Evolutionary conservation across 1,284 basidiomycete species (phyloP).

Genomic region (Phellinidium pouzarii): DNA sequence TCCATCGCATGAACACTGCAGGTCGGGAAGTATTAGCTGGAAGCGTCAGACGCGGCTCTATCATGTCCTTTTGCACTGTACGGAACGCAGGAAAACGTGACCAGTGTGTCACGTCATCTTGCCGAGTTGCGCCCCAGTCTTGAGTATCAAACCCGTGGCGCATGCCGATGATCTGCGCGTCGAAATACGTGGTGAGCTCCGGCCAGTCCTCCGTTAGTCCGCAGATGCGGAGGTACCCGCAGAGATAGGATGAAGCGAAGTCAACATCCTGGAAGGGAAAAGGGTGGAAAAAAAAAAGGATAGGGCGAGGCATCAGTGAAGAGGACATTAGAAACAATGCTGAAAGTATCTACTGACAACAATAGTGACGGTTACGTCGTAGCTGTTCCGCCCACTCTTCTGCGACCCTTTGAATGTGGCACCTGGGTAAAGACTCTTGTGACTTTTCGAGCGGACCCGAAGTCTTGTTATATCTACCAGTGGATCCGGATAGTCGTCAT

Average conservation of each 20-base stretch:
- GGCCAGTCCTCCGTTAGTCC: conserved; percentile 88
- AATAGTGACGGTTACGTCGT: conserved; percentile 79
- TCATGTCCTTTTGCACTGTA: conserved; percentile 66
- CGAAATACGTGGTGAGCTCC: conserved; percentile 88
- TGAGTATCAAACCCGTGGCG: conserved; percentile 84
- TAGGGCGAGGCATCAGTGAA: conserved; percentile 11
- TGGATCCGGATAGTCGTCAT: conserved; percentile 38
- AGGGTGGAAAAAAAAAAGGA: conserved; percentile 5
- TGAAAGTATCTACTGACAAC: conserved; percentile 48
- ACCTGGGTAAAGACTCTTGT: conserved; percentile 79
- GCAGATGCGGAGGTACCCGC: conserved; percentile 84
- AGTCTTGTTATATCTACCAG: conserved; percentile 68
- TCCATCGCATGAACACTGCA: conserved; percentile 93
- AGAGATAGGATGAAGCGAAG: conserved; percentile 71
- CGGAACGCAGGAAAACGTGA: conserved; percentile 86
- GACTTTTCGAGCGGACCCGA: conserved; percentile 64
- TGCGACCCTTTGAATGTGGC: conserved; percentile 75
- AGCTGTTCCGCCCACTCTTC: conserved; percentile 77
- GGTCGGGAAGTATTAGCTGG: conserved; percentile 61
- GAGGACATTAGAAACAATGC: neutral
- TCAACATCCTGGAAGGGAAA: conserved; percentile 62
- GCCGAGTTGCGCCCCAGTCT: conserved; percentile 80
- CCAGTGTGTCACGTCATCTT: conserved; percentile 90
- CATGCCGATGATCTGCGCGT: conserved; percentile 87
- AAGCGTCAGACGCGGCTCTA: conserved; percentile 69